Base-by-base conservation (phyloP, 2,329 filamentous ascomycete genomes). In the Cadophora sp. region DNA sequence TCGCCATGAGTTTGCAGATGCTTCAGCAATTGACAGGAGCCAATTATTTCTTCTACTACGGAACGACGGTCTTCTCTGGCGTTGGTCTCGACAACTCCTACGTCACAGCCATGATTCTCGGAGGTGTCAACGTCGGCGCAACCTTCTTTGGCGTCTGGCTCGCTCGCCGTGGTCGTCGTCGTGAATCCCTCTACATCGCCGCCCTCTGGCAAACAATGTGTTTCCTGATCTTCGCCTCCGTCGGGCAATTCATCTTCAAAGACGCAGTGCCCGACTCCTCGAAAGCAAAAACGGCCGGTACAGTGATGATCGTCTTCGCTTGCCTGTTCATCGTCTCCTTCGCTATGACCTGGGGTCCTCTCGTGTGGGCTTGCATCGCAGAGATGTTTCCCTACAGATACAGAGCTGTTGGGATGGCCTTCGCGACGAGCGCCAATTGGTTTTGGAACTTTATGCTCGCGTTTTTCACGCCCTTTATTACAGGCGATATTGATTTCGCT, bases 381-480 rank as follows among this genome's bases (percentile, higher is more conserved):
- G 90, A 92, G 77, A 87, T 87, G 59, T 92, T 90, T 77, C 90
- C 90, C 0, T 86, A 85, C 12, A 82, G 87, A 16, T 89, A 89
- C 74, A 83, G 87, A 46, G 87, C 87, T 2, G 84, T 85, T 75
- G 85, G 83, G 34, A 89, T 89, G 83, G 87, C 86, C 1, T 77
- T 90, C 1, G 83, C 86, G 0, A 90, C 88, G 0, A 84, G 86
- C 0, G 85, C 83, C 73, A 91, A 91, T 78, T 91, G 89, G 89
- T 81, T 84, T 37, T 92, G 89, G 89, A 92, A 93, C 79, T 94
- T 94, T 79, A 78, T 89, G 69, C 83, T 92, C 71, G 87, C 87
- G 0, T 94, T 94, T 82, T 93, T 93, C 82, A 93, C 92, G 0
- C 90, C 92, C 1, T 94, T 93, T 79, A 94, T 94, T 76, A 91